Conservation (phyloP, 2,329 filamentous ascomycete genomes). For the Colletotrichum magnum region DNA sequence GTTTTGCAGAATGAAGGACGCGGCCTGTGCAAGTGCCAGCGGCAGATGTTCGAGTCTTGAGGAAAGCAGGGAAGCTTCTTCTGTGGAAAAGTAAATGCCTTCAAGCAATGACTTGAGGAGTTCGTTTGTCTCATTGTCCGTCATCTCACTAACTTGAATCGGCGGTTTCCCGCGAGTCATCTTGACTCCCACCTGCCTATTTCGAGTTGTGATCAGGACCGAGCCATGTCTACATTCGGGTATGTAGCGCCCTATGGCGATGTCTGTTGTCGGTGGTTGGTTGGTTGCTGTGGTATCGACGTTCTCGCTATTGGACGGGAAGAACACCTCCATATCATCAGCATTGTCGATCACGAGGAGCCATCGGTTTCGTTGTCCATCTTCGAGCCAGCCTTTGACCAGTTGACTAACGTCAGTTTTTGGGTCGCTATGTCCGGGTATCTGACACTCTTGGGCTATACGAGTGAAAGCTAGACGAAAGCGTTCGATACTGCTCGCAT, state of each 20-base stretch:
- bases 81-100: not conserved
- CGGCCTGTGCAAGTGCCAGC: not conserved
- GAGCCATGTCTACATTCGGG: constrained; percentile 49
- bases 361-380: constrained; percentile 39
- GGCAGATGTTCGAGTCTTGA: constrained; percentile 1
- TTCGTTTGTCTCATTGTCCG: constrained; percentile 43
- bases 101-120: constrained; percentile 44
- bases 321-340: constrained; percentile 37
- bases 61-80: constrained; percentile 42
- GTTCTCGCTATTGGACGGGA: not conserved
- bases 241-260: constrained; percentile 43
- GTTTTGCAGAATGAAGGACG: constrained; percentile 44
- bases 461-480: constrained; percentile 47
- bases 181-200: constrained; percentile 47
- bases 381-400: constrained; percentile 48
- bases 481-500: constrained; percentile 48
- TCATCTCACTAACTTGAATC: constrained; percentile 49
- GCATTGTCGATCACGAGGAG: constrained; percentile 43
- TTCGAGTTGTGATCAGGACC: constrained; percentile 52
- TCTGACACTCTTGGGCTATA: constrained; percentile 46
- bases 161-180: constrained; percentile 43
- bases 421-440: constrained; percentile 44
- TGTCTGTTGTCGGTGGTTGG: constrained; percentile 34
- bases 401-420: constrained; percentile 43
- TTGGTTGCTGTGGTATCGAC: no score